Evolutionary conservation across 1,284 basidiomycete genomes (phyloP).

Genomic region (Coniferiporia weirii): DNA sequence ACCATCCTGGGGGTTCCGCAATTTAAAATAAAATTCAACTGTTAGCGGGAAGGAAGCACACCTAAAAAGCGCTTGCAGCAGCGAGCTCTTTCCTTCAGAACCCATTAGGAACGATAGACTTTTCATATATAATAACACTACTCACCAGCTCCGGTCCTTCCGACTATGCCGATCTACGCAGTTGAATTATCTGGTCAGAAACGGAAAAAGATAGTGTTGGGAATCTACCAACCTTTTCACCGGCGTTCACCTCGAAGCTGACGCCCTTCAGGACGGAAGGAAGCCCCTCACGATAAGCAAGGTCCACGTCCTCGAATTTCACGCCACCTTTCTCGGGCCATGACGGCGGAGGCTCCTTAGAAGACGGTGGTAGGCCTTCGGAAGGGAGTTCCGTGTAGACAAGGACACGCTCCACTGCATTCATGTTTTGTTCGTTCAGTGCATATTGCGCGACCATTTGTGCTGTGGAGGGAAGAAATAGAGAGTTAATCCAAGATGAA

Average conservation of each 20-base stretch:
- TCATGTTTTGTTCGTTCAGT: constrained; percentile 65
- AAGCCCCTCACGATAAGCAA: constrained; percentile 67
- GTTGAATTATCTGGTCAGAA: not conserved
- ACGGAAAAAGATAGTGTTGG: not conserved
- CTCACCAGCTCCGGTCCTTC: constrained; percentile 63
- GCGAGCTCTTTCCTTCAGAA: constrained; percentile 62
- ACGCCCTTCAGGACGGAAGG: constrained; percentile 70
- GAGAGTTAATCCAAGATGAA: not conserved
- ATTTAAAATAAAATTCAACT: not conserved
- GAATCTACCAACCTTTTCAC: constrained; percentile 54
- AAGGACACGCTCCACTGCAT: constrained; percentile 63
- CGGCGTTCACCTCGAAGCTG: constrained; percentile 55
- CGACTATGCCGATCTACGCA: constrained; percentile 63
- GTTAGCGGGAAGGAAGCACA: constrained; percentile 22
- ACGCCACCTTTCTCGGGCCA: constrained; percentile 69
- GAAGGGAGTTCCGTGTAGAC: constrained; percentile 50
- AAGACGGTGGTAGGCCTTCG: constrained; percentile 40
- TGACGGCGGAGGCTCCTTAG: constrained; percentile 47
- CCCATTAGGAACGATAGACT: not conserved
- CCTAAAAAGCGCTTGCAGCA: constrained; percentile 72
- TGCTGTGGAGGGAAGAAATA: constrained; percentile 30
- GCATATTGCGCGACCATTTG: constrained; percentile 54
- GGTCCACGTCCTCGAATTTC: constrained; percentile 53
- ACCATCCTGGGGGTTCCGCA: constrained; percentile 45
- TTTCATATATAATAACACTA: not conserved